These are phyloP conservation scores for Amaranthus cruentus DNA, from an alignment of 148 eudicot genomes.

Conservation along the genomic window DNA sequence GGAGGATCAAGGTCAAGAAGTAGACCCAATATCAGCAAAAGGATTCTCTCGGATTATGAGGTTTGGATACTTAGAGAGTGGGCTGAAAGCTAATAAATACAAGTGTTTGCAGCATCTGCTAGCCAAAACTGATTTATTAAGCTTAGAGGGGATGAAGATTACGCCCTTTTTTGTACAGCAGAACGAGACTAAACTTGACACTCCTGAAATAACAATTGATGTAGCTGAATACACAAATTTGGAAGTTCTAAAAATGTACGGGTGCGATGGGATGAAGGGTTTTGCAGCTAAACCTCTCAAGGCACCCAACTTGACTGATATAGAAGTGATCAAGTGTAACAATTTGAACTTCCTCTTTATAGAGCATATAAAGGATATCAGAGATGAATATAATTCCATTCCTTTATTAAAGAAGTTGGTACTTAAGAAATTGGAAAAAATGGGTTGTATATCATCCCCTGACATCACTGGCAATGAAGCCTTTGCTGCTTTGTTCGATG, in stretches of 20 bases:
- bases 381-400: too few relatives aligned
- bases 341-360: conserved; percentile 3
- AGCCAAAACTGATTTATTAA: conserved; percentile 4
- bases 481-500: too few relatives aligned
- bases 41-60: background rate
- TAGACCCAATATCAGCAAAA: too few relatives aligned
- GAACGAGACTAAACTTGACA: background rate
- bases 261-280: background rate
- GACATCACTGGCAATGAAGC: too few relatives aligned
- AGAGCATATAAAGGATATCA: background rate
- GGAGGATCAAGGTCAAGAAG: too few relatives aligned
- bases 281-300: background rate
- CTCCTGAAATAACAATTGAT: too few relatives aligned
- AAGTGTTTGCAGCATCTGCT: background rate
- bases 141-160: background rate
- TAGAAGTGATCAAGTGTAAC: background rate
- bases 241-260: background rate
- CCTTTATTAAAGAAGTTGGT: too few relatives aligned
- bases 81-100: background rate
- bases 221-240: background rate
- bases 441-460: too few relatives aligned
- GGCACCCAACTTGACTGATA: background rate
- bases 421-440: too few relatives aligned
- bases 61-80: too few relatives aligned
- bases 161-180: too few relatives aligned